Evolutionary conservation across 306 rosid species (phyloP).

Genomic region (Vigna angularis): DNA sequence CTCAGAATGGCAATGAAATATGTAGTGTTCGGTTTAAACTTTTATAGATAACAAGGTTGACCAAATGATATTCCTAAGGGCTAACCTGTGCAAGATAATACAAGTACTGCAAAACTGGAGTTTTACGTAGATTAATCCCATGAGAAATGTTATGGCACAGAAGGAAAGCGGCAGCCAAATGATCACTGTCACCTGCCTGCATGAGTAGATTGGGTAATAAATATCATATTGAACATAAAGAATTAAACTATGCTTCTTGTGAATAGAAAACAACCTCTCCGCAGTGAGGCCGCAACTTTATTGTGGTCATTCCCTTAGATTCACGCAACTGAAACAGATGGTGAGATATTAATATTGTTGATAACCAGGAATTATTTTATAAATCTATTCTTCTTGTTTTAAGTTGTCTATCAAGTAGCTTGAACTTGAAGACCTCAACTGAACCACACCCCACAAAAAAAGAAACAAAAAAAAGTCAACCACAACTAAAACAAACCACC

Average conservation of each 20-base stretch:
- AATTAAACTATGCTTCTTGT: conserved; percentile 23
- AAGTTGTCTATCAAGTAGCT: not conserved
- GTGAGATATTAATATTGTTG: conserved; percentile 27
- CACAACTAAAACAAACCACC: not conserved
- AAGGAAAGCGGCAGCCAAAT: conserved; percentile 85
- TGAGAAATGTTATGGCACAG: conserved; percentile 85
- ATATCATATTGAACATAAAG: conserved; percentile 35
- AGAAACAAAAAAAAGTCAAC: not conserved
- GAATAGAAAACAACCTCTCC: conserved; percentile 74
- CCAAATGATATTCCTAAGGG: conserved; percentile 24
- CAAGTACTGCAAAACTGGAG: conserved; percentile 85
- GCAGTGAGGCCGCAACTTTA: conserved; percentile 83
- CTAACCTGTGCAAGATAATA: conserved; percentile 90
- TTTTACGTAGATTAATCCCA: conserved; percentile 79
- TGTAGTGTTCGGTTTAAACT: conserved; percentile 16
- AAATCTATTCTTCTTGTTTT: not conserved
- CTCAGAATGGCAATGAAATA: conserved; percentile 12
- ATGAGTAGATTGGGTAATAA: conserved; percentile 39
- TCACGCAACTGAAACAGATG: conserved; percentile 78
- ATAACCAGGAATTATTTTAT: conserved; percentile 5
- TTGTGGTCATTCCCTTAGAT: conserved; percentile 71
- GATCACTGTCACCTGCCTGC: conserved; percentile 92
- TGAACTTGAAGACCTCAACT: conserved; percentile 17
- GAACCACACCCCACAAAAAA: not conserved
- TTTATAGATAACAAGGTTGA: conserved; percentile 14